phyloP scores from a whole-genome alignment of 1,284 basidiomycete species.

The Ustilago sp. region DNA sequence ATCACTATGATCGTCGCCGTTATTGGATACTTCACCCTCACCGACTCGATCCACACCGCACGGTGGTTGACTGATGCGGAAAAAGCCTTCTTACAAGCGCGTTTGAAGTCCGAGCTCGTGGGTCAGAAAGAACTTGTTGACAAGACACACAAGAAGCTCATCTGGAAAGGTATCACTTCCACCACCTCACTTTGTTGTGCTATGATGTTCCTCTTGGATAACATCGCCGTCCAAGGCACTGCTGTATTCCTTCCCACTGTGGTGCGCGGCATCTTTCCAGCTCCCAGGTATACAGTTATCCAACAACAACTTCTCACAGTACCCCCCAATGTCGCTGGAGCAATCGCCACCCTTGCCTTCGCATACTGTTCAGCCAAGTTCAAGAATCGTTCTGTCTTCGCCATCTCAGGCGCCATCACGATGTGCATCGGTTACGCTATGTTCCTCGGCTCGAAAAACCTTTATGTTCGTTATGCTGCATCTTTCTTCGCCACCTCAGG shows the following conservation, averaged over 20 bases:
- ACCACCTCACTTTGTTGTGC: slow-evolving; percentile 55
- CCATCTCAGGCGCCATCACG: slow-evolving; percentile 58
- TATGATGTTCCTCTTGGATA: slow-evolving; percentile 70
- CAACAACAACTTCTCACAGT: slow-evolving; percentile 69
- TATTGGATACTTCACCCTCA: slow-evolving; percentile 66
- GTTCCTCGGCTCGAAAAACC: slow-evolving; percentile 55
- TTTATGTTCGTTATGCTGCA: slow-evolving; percentile 60
- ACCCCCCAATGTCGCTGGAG: slow-evolving; percentile 68
- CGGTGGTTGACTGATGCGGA: slow-evolving; percentile 69
- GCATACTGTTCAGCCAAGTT: slow-evolving; percentile 67
- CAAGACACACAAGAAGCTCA: slow-evolving; percentile 39
- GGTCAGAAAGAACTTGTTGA: slow-evolving; percentile 50
- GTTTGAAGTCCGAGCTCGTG: slow-evolving; percentile 49
- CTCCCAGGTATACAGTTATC: slow-evolving; percentile 61
- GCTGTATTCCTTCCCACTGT: slow-evolving; percentile 70
- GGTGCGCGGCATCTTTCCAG: slow-evolving; percentile 68
- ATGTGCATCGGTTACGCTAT: slow-evolving; percentile 67
- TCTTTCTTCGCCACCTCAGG: slow-evolving; percentile 65
- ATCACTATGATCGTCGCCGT: slow-evolving; percentile 68
- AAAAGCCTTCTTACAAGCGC: slow-evolving; percentile 54
- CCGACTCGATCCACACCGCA: slow-evolving; percentile 67
- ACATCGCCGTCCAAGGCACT: slow-evolving; percentile 59
- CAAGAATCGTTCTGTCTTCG: slow-evolving; percentile 60
- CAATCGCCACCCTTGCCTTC: slow-evolving; percentile 53
- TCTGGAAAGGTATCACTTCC: slow-evolving; percentile 50